phyloP scores from a whole-genome alignment of 1,139 yeast species.

The Geotrichum fermentans region DNA sequence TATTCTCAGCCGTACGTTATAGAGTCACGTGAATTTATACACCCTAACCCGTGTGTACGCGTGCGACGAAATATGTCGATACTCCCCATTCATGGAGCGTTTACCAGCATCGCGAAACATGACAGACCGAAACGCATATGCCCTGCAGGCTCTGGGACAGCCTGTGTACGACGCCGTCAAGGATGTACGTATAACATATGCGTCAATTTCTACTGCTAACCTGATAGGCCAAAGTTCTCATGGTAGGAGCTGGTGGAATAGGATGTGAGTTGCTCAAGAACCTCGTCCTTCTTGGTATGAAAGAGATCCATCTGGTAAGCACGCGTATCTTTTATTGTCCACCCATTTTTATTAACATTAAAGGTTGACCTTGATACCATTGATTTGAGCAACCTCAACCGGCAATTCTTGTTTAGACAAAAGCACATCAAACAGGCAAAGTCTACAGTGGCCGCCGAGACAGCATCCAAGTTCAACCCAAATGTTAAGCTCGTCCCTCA shows the following conservation, averaged over 20 bases:
- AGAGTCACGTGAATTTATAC: background rate
- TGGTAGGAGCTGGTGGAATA: slow-evolving; percentile 99
- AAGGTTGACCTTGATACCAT: slow-evolving; percentile 82
- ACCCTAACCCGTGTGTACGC: no score
- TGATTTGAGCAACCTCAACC: slow-evolving; percentile 82
- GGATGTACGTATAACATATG: slow-evolving; percentile 18
- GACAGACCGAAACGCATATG: background rate
- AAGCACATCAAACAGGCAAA: slow-evolving; percentile 85
- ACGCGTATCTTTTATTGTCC: background rate
- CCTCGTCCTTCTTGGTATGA: slow-evolving; percentile 74
- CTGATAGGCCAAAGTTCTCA: slow-evolving; percentile 47
- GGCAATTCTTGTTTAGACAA: slow-evolving; percentile 85
- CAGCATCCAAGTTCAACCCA: slow-evolving; percentile 75
- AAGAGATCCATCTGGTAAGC: slow-evolving; percentile 71
- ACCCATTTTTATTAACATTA: background rate
- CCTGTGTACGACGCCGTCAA: slow-evolving; percentile 20
- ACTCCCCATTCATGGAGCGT: no score
- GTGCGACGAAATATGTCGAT: no score
- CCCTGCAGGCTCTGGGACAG: slow-evolving; percentile 22
- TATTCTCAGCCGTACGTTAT: background rate
- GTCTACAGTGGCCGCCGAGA: slow-evolving; percentile 70
- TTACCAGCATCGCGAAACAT: background rate
- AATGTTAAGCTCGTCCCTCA: slow-evolving; percentile 69
- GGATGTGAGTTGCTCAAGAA: slow-evolving; percentile 94
- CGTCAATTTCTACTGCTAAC: background rate